Percentiles rank a stretch among this genome's conserved stretches.
phyloP scores from a whole-genome alignment of 2,329 filamentous ascomycete species.

The Fusarium lateritium region DNA sequence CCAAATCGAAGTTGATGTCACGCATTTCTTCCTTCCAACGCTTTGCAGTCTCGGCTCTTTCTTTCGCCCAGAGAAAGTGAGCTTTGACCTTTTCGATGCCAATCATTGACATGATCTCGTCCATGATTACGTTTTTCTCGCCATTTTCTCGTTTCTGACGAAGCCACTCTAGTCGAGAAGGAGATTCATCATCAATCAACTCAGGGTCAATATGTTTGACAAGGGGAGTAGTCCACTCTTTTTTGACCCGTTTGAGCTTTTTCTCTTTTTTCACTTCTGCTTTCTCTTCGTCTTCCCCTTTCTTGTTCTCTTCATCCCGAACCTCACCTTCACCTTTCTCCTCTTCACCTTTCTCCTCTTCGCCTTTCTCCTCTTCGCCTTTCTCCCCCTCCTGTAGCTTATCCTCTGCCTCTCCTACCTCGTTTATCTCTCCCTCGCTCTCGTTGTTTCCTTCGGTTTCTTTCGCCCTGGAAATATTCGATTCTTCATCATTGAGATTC shows the following conservation, averaged over 20 bases:
- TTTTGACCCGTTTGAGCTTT: background rate
- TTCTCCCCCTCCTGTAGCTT: too few relatives aligned
- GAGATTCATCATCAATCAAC: background rate
- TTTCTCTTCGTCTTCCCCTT: background rate
- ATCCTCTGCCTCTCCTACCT: too few relatives aligned
- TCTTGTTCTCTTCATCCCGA: too few relatives aligned
- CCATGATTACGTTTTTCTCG: background rate
- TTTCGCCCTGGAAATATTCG: too few relatives aligned
- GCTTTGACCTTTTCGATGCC: slow-evolving; percentile 1
- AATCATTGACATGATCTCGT: background rate
- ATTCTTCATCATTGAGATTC: too few relatives aligned
- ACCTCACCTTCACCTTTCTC: too few relatives aligned
- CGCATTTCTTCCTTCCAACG: background rate
- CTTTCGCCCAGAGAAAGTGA: background rate
- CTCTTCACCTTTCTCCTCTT: background rate
- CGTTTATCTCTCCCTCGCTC: too few relatives aligned
- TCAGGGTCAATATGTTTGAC: background rate
- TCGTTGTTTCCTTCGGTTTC: too few relatives aligned
- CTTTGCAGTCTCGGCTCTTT: background rate
- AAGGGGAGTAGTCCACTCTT: too few relatives aligned
- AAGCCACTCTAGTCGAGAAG: background rate
- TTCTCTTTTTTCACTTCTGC: background rate
- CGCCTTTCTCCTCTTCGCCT: background rate
- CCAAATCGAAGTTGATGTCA: background rate
- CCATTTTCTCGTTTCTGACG: slow-evolving; percentile 1